phyloP scores from a whole-genome alignment of 306 rosid genomes.

The Boehmeria nivea region DNA sequence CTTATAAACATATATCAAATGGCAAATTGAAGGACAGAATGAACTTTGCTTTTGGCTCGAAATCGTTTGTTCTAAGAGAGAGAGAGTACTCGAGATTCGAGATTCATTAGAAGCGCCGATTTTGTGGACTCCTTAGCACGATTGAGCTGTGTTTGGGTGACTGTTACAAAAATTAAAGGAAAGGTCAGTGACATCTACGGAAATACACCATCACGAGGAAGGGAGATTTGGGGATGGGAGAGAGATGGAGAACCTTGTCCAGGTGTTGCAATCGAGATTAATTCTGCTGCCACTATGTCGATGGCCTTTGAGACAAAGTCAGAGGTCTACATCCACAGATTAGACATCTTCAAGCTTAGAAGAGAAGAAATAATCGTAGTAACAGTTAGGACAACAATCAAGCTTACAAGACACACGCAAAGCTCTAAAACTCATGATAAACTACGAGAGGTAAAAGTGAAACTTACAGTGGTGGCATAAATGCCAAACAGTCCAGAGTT shows the following conservation, averaged over 20 bases:
- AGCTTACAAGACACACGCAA: too few species aligned
- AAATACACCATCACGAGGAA: neutral
- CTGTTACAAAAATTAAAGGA: constrained; percentile 35
- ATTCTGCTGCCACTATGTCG: constrained; percentile 73
- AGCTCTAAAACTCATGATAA: neutral
- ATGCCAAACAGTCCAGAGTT: constrained; percentile 82
- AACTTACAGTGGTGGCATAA: constrained; percentile 78
- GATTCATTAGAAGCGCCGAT: constrained; percentile 92
- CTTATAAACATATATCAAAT: neutral
- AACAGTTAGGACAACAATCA: neutral
- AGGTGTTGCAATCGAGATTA: constrained; percentile 69
- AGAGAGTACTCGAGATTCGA: constrained; percentile 79
- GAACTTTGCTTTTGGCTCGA: too few species aligned
- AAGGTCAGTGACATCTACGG: neutral
- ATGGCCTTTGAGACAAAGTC: constrained; percentile 60
- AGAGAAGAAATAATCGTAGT: neutral
- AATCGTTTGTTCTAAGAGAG: neutral
- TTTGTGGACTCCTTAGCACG: constrained; percentile 90
- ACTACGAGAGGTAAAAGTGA: neutral
- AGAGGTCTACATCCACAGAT: constrained; percentile 47
- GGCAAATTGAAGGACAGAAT: too few species aligned
- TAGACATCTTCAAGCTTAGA: constrained; percentile 14
- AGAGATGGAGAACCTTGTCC: constrained; percentile 59
- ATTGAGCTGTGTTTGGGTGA: constrained; percentile 65
- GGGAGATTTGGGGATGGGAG: constrained; percentile 2